Percentiles rank a stretch among this genome's conserved stretches.
These are phyloP conservation scores for Sporothrix brunneoviolacea DNA, from an alignment of 2,329 filamentous ascomycete species.

Conservation along the genomic window DNA sequence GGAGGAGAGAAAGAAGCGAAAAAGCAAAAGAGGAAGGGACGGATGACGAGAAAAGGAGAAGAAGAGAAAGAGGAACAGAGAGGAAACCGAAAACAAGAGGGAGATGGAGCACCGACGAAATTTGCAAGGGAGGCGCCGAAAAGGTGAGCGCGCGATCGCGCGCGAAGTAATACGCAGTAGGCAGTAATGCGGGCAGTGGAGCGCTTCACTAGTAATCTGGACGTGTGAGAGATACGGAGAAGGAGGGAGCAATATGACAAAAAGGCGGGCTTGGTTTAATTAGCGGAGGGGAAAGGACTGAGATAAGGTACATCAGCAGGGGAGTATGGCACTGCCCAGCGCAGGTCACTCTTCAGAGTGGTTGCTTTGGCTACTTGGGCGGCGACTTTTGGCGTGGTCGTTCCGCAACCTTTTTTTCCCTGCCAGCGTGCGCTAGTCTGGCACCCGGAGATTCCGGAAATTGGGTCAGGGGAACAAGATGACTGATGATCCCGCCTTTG, in stretches of 20 bases:
- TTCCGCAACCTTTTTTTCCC: conserved; percentile 2
- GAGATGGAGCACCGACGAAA: conserved; percentile 9
- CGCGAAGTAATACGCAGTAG: background rate
- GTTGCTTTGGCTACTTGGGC: too few species aligned
- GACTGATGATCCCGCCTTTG: conserved; percentile 7
- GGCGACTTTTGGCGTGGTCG: too few species aligned
- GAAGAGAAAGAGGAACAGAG: background rate
- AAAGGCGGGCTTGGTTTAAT: conserved; percentile 8
- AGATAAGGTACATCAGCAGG: conserved; percentile 1
- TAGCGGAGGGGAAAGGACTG: conserved; percentile 3
- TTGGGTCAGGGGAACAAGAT: conserved; percentile 12
- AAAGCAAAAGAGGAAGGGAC: conserved; percentile 8
- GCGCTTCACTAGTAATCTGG: too few species aligned
- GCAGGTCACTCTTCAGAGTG: too few species aligned
- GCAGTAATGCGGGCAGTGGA: too few species aligned
- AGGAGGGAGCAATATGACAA: background rate
- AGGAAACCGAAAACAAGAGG: conserved; percentile 7
- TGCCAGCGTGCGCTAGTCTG: background rate
- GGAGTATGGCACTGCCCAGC: conserved; percentile 1
- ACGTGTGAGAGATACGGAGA: too few species aligned
- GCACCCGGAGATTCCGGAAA: conserved; percentile 15
- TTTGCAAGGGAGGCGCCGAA: conserved; percentile 2
- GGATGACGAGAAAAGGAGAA: conserved; percentile 6
- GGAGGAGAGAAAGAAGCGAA: conserved; percentile 2
- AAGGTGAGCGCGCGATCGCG: background rate